Conservation (phyloP, 345 rosid species). For the Linum tenue region DNA sequence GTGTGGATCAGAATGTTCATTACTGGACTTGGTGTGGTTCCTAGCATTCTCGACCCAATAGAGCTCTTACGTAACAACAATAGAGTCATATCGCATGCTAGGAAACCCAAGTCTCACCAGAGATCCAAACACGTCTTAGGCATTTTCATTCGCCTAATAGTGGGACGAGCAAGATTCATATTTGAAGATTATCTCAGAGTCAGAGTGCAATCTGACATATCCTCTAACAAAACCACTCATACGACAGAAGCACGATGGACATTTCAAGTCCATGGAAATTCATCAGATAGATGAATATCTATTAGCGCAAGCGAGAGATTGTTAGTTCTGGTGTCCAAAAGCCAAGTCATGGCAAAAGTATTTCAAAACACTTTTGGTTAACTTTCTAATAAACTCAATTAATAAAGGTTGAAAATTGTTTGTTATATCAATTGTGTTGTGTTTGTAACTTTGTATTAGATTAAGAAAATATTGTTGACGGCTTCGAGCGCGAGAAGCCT, state of each 20-base stretch:
- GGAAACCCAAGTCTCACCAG: background rate
- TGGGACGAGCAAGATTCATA: background rate
- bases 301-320: slow-evolving; percentile 1
- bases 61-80: background rate
- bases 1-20: background rate
- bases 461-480: no score
- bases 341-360: no score
- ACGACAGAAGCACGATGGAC: background rate
- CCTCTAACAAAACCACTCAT: background rate
- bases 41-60: background rate
- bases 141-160: background rate
- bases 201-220: background rate
- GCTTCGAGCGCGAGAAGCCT: no score
- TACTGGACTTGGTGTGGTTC: background rate
- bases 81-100: background rate
- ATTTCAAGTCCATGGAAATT: background rate
- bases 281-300: background rate
- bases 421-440: no score
- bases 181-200: background rate
- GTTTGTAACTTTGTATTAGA: no score
- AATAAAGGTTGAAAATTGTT: no score
- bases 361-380: no score
- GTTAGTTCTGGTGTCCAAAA: background rate
- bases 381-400: no score
- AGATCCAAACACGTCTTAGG: background rate